Evolutionary conservation across 2,329 filamentous ascomycete genomes (phyloP), one percentile per base, ranked within the genome.

Genomic region (Aspergillus japonicus): DNA sequence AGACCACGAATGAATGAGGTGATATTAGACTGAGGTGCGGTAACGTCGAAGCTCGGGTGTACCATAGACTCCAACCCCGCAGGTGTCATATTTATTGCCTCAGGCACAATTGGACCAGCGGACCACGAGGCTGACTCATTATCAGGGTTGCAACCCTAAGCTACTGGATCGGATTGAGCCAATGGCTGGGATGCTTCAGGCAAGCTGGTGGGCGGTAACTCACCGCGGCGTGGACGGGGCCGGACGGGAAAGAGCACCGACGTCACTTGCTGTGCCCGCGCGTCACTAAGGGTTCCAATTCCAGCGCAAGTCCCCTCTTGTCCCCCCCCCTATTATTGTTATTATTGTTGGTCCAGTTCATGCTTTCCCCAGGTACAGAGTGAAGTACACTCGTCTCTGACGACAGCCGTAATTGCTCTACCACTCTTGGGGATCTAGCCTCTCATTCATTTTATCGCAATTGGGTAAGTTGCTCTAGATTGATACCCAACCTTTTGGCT

Each of bases 21-120:
- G 69, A 71, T 67, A 65, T 66, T 67, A 69, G 68, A 68, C 62
- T 71, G 71, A 71, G 70, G 70, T 73, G 71, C 60, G 64, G 64
- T 65, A 63, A 65, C 67, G 62, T 61, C 57, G 54, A 59, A 44
- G 50, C 54, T 73, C 61, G 58, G 72, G 70, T 52, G 61, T 26
- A 60, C 68, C 64, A 62, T 50, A 71, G 64, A 59, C 56, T 64
- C 73, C 72, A 64, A 53, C 58, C 51, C 62, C 63, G 73, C 69
- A 74, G 60, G 62, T 65, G 53, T 58, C 58, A 52, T 62, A 21
- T 10, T 23, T 47, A 50, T 42, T 52, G 66, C 69, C 68, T 70
- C 55, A 74, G 73, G 71, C 72, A 51, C 21, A 8, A 57, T 57
- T 62, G 61, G 56, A 47, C 54, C 56, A 39, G 29, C 52, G 29